Evolutionary conservation across 2,329 filamentous ascomycete genomes (phyloP).

Genomic region (Penicillium sclerotigenum): DNA sequence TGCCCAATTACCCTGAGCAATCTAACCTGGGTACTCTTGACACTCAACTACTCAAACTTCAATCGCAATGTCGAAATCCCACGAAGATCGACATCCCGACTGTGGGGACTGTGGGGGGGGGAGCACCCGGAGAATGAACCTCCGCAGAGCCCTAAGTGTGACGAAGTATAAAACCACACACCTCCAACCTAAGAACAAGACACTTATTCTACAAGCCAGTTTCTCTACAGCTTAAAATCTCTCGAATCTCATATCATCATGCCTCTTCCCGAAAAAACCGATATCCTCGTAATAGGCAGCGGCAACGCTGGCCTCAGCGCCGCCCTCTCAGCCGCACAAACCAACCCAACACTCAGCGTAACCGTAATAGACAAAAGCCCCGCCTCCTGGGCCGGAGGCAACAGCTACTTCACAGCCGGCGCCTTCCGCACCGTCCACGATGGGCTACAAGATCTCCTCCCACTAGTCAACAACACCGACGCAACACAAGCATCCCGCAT

Average conservation of each 20-base stretch:
- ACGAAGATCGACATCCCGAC: conserved; percentile 4
- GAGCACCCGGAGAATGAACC: neutral
- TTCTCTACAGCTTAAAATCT: neutral
- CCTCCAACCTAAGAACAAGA: neutral
- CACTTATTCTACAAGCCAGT: neutral
- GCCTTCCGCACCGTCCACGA: conserved; percentile 58
- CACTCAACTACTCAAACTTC: neutral
- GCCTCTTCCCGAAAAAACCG: conserved; percentile 7
- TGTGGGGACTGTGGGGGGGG: conserved; percentile 6
- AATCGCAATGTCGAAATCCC: neutral
- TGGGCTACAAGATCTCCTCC: conserved; percentile 57
- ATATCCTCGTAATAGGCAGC: conserved; percentile 56
- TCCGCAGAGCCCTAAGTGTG: conserved; percentile 1
- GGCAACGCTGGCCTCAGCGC: conserved; percentile 65
- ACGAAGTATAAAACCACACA: neutral
- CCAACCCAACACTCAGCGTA: conserved; percentile 40
- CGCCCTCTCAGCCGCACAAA: conserved; percentile 54
- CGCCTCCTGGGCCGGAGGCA: conserved; percentile 59
- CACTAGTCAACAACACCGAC: conserved; percentile 60
- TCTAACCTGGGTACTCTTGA: too few relatives aligned
- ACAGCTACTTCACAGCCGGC: conserved; percentile 64
- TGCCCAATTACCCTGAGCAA: neutral
- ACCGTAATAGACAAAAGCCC: conserved; percentile 61
- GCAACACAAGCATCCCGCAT: conserved; percentile 48
- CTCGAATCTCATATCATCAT: neutral